A percentile compares a stretch with the other conserved stretches of the same genome.
Evolutionary conservation across 2,329 filamentous ascomycete genomes (phyloP).

Genomic region (Akanthomyces uredinophilus): DNA sequence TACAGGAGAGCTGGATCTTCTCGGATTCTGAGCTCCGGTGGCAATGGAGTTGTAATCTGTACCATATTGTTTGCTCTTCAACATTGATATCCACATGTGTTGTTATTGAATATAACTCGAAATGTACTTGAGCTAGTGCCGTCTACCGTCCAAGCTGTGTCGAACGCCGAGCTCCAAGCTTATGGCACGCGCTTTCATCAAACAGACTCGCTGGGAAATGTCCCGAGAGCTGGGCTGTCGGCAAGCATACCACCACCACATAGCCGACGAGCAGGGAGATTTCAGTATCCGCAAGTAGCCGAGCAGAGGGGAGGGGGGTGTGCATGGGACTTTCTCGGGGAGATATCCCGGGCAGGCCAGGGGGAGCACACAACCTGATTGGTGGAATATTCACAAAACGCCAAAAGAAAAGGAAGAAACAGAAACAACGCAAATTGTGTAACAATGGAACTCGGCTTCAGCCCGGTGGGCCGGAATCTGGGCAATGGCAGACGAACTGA

Average conservation of each 20-base stretch:
- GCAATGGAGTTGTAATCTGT: neutral
- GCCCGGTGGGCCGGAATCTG: neutral
- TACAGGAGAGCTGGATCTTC: conserved; percentile 51
- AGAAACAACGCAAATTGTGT: neutral
- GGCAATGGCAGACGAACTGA: neutral
- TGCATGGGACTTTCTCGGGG: too few species aligned
- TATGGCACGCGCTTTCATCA: neutral
- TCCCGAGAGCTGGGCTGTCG: neutral
- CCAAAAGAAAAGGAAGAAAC: neutral
- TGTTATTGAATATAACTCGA: neutral
- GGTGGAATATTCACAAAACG: neutral
- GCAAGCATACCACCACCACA: neutral
- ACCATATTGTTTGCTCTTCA: neutral
- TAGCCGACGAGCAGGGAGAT: neutral
- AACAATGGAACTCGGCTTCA: neutral
- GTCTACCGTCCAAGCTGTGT: neutral
- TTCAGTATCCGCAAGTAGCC: neutral
- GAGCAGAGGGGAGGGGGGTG: neutral
- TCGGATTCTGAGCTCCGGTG: neutral
- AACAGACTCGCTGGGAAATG: neutral
- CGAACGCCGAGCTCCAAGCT: too few species aligned
- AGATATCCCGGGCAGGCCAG: too few species aligned
- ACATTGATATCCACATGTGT: neutral
- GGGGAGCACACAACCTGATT: neutral
- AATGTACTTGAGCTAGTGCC: neutral